Base-by-base conservation (phyloP, 2,329 filamentous ascomycete genomes). In the Diplodia corticola region DNA sequence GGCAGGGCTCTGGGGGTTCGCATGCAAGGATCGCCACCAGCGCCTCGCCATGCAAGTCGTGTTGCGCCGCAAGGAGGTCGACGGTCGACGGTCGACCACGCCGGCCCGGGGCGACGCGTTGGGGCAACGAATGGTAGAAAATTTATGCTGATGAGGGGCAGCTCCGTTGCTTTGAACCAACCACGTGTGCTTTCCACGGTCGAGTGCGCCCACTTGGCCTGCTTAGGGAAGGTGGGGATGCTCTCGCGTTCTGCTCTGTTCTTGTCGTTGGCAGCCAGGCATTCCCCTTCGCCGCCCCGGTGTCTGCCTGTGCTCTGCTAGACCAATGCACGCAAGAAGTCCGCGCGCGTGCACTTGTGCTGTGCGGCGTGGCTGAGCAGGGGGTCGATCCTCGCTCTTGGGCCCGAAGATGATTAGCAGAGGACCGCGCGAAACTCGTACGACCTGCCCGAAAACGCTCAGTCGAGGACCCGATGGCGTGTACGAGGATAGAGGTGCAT, bases 351-450 rank as follows among this genome's bases (percentile, higher is more conserved):
- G 57, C 57, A 33, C 37, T 33, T 30, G 57, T 49, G 44, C 44
- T 61, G 57, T 61, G 57, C 57, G 57, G 57, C 57, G 57, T 61
- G 57, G 57, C 57, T 61, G 44, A 61, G 57, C 57, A 61, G 57
- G 57, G 57, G 57, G 55, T 13, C 40, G 44, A 61, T 61, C 57
- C 57, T 49, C 44, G 48, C 44, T 48, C 57, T 61, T 49, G 26
- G 57, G n/a, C 7, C 37, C 35, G 55, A 30, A 48, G 44, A 49
- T 49, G 28, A 61, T 26, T 46, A 61, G 28, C 35, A 60, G 44
- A 46, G 51, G 57, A 49, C 40, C 57, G 57, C 57, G 57, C 37
- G 57, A 48, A 48, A 61, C 57, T 61, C 57, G 57, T 61, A 61
- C 57, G 57, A 61, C 57, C 57, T 61, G 57, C 44, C 57, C 40